Evolutionary conservation across 805 yeast genomes (phyloP).

Genomic region (Candida insectalens): DNA sequence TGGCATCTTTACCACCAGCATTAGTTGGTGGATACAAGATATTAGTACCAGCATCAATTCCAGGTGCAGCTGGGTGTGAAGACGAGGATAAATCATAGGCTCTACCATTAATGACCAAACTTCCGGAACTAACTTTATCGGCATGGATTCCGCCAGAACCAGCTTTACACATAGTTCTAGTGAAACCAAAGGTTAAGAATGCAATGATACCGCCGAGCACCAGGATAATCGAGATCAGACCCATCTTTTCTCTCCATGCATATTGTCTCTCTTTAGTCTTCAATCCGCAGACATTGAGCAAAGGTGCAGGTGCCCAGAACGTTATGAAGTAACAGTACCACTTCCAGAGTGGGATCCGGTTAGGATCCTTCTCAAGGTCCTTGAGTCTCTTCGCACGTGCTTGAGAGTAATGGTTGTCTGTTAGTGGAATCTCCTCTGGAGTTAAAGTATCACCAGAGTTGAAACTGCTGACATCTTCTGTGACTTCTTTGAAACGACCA

Average conservation of each 20-base stretch:
- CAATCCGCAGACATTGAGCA: conserved; percentile 67
- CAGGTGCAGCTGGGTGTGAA: conserved; percentile 73
- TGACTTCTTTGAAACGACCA: background rate
- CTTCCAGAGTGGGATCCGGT: conserved; percentile 50
- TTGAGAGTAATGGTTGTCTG: conserved; percentile 9
- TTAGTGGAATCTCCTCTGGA: conserved; percentile 17
- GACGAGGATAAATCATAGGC: conserved; percentile 65
- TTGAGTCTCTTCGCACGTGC: conserved; percentile 13
- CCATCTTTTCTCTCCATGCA: conserved; percentile 98
- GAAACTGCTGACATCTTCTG: background rate
- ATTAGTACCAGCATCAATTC: conserved; percentile 61
- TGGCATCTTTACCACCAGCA: conserved; percentile 84
- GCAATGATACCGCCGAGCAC: conserved; percentile 73
- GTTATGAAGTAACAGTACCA: conserved; percentile 73
- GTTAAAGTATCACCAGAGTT: background rate
- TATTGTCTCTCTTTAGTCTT: conserved; percentile 70
- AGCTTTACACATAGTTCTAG: conserved; percentile 65
- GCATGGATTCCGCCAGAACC: conserved; percentile 41
- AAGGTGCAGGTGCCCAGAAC: conserved; percentile 84
- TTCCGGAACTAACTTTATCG: conserved; percentile 48
- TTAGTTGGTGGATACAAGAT: conserved; percentile 74
- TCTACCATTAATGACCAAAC: conserved; percentile 72
- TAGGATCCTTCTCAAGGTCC: conserved; percentile 13
- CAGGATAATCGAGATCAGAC: conserved; percentile 64
- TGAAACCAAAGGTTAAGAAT: conserved; percentile 82